Evolutionary conservation across 352 stramenopile species (phyloP).

Genomic region (Phytophthora uliginosa): DNA sequence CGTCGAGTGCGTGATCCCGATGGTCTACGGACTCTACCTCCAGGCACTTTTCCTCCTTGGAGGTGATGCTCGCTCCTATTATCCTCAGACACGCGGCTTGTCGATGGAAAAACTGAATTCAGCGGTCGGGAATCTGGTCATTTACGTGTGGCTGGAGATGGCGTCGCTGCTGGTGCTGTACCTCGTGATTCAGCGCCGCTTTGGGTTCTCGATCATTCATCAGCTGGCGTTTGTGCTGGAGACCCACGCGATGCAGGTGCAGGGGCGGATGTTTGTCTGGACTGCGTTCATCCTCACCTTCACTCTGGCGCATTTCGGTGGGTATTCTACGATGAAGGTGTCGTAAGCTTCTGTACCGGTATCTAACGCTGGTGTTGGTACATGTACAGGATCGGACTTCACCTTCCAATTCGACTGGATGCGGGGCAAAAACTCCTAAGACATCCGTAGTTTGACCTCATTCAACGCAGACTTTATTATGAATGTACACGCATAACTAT

Average conservation of each 20-base stretch:
- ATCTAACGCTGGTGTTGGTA: background rate
- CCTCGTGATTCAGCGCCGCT: slow-evolving; percentile 18
- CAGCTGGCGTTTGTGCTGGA: slow-evolving; percentile 49
- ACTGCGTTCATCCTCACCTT: slow-evolving; percentile 34
- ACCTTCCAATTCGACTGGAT: slow-evolving; percentile 13
- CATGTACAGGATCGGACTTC: slow-evolving; percentile 7
- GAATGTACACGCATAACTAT: no score
- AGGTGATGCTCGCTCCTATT: background rate
- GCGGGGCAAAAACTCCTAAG: background rate
- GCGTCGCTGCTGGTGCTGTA: slow-evolving; percentile 8
- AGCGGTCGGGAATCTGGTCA: slow-evolving; percentile 2
- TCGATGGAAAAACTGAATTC: slow-evolving; percentile 10
- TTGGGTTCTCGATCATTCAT: slow-evolving; percentile 27
- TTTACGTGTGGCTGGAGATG: slow-evolving; percentile 8
- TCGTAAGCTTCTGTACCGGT: background rate
- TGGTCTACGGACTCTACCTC: slow-evolving; percentile 22
- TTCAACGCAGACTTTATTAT: no score
- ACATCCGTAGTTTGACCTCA: no score
- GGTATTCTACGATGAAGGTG: background rate
- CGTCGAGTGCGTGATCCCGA: slow-evolving; percentile 26
- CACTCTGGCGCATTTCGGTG: slow-evolving; percentile 37
- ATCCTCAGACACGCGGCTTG: slow-evolving; percentile 7
- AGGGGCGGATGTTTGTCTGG: slow-evolving; percentile 34
- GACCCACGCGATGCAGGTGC: slow-evolving; percentile 27
- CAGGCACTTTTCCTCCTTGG: slow-evolving; percentile 35